Percentiles rank a stretch among this genome's conserved stretches.
phyloP scores from a whole-genome alignment of 192 early-diverging fungal species.

The Lunasporangiospora selenospora region DNA sequence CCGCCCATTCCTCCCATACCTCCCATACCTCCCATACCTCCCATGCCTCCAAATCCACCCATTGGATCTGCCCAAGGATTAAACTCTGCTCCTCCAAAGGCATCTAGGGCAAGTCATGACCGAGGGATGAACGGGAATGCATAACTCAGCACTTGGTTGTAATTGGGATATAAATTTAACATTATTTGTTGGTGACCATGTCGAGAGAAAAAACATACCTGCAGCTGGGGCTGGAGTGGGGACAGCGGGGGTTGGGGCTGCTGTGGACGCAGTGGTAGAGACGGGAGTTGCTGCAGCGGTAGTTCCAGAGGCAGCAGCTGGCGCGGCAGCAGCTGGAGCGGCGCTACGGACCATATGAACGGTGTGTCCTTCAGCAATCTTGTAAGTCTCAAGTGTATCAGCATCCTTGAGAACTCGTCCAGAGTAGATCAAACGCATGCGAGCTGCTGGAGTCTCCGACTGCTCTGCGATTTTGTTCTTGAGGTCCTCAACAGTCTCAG shows the following conservation, averaged over 20 bases:
- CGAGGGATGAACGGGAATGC: constrained; percentile 50
- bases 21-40: constrained; percentile 61
- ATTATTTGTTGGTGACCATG: neutral
- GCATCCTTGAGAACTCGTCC: constrained; percentile 94
- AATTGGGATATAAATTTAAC: neutral
- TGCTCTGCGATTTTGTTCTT: constrained; percentile 77
- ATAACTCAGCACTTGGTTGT: neutral
- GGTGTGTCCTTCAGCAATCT: constrained; percentile 86
- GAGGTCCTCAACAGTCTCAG: constrained; percentile 72
- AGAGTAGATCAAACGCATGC: constrained; percentile 91
- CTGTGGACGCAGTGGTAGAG: constrained; percentile 43
- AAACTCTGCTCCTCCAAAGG: constrained; percentile 40
- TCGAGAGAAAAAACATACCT: neutral
- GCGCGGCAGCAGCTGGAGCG: constrained; percentile 44
- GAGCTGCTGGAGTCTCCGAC: constrained; percentile 66
- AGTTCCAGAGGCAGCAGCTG: constrained; percentile 40
- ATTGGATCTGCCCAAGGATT: constrained; percentile 47
- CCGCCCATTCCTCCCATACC: constrained; percentile 71
- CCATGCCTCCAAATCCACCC: constrained; percentile 57
- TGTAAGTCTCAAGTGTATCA: constrained; percentile 79
- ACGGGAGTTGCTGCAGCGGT: constrained; percentile 45
- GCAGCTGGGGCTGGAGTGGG: constrained; percentile 36
- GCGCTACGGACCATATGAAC: constrained; percentile 90
- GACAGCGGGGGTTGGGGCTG: constrained; percentile 40
- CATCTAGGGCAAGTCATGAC: constrained; percentile 12